phyloP scores from a whole-genome alignment of 345 rosid species.

The Cardamine resedifolia region DNA sequence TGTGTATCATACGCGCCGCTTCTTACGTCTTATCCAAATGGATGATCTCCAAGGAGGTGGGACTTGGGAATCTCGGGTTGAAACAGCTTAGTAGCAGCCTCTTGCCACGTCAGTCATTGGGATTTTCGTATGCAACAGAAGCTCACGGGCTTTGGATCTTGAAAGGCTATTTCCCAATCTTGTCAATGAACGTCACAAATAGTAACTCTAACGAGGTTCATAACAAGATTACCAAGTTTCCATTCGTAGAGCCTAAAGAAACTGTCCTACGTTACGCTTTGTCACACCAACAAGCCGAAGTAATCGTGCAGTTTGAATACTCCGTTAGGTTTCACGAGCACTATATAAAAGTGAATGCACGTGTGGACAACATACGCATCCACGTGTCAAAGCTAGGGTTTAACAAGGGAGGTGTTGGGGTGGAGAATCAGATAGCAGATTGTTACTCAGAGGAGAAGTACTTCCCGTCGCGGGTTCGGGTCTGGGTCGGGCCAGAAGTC shows the following conservation, averaged over 20 bases:
- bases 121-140: slow-evolving; percentile 68
- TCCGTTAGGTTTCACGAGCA: slow-evolving; percentile 54
- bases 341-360: slow-evolving; percentile 60
- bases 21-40: slow-evolving; percentile 82
- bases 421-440: slow-evolving; percentile 34
- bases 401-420: slow-evolving; percentile 35
- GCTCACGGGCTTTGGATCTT: slow-evolving; percentile 78
- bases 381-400: slow-evolving; percentile 65
- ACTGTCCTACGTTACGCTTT: slow-evolving; percentile 69
- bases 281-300: slow-evolving; percentile 84
- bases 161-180: slow-evolving; percentile 66
- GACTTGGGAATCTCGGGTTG: slow-evolving; percentile 53
- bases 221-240: slow-evolving; percentile 38
- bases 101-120: slow-evolving; percentile 39
- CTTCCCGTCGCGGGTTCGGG: slow-evolving; percentile 57
- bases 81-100: slow-evolving; percentile 33
- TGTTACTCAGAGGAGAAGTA: slow-evolving; percentile 53
- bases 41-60: slow-evolving; percentile 66
- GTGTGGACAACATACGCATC: slow-evolving; percentile 78
- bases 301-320: slow-evolving; percentile 68
- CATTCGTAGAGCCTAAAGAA: slow-evolving; percentile 52
- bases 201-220: slow-evolving; percentile 26
- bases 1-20: slow-evolving; percentile 65
- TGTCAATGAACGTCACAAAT: slow-evolving; percentile 56
- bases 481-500: slow-evolving; percentile 85